phyloP scores from a whole-genome alignment of 805 yeast species.

The Scheffersomyces amazonensis region DNA sequence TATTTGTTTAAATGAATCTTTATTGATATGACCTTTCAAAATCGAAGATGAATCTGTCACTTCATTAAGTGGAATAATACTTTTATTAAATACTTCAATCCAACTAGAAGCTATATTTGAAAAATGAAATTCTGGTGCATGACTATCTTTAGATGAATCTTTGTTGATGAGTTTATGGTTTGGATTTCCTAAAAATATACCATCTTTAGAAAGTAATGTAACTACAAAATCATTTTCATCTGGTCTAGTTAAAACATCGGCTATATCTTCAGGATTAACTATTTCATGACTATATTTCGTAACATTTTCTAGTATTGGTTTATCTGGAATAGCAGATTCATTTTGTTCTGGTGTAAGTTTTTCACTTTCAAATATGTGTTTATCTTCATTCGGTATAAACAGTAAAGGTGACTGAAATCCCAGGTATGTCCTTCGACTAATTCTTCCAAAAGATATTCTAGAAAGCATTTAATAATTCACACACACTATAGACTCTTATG shows the following conservation, averaged over 20 bases:
- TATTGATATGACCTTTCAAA: not conserved
- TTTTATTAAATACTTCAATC: slow-evolving; percentile 24
- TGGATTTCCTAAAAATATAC: slow-evolving; percentile 25
- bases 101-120: slow-evolving; percentile 26
- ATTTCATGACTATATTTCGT: slow-evolving; percentile 24
- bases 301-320: slow-evolving; percentile 14
- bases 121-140: slow-evolving; percentile 21
- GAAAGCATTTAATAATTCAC: no score
- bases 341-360: slow-evolving; percentile 25
- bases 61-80: slow-evolving; percentile 13
- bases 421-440: slow-evolving; percentile 27
- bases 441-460: no score
- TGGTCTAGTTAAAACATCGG: slow-evolving; percentile 31
- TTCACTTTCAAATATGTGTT: slow-evolving; percentile 25
- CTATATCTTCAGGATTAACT: slow-evolving; percentile 28
- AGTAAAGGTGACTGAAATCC: slow-evolving; percentile 11
- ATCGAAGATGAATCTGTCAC: slow-evolving; percentile 2
- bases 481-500: no score
- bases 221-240: slow-evolving; percentile 26
- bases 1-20: not conserved
- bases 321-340: slow-evolving; percentile 31
- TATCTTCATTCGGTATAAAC: slow-evolving; percentile 29
- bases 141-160: slow-evolving; percentile 8
- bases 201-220: slow-evolving; percentile 24
- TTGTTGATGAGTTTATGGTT: slow-evolving; percentile 18